These are phyloP conservation scores for Ilyonectria sp. DNA, from an alignment of 2,329 filamentous ascomycete genomes.

Conservation along the genomic window DNA sequence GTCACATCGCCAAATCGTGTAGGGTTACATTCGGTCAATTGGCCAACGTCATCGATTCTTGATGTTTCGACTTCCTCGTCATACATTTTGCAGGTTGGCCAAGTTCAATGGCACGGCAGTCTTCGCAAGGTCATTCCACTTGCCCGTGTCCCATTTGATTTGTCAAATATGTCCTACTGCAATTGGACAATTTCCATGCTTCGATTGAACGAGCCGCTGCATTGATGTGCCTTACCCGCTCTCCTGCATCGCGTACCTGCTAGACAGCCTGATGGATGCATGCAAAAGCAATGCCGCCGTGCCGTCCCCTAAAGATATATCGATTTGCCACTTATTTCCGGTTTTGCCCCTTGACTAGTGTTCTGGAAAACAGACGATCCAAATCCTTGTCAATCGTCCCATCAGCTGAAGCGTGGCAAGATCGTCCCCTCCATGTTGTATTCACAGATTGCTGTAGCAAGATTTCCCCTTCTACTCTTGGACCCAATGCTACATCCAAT, in stretches of 20 bases:
- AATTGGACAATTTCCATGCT: no score
- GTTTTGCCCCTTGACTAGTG: not conserved
- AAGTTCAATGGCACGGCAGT: not conserved
- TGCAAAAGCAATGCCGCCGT: not conserved
- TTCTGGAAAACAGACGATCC: not conserved
- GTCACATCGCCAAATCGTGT: not conserved
- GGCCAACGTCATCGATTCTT: conserved; percentile 1
- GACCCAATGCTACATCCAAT: not conserved
- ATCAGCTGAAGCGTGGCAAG: not conserved
- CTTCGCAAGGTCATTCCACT: not conserved
- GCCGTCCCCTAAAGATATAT: not conserved
- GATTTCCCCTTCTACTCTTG: not conserved
- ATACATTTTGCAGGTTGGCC: no score
- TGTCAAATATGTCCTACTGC: no score
- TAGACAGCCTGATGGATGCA: not conserved
- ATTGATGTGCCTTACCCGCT: not conserved
- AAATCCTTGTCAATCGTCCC: not conserved
- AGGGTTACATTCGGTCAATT: not conserved
- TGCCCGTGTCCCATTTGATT: no score
- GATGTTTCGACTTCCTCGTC: not conserved
- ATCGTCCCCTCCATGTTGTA: not conserved
- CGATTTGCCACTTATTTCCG: not conserved
- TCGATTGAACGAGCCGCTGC: no score
- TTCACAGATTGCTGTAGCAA: not conserved
- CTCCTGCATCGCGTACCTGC: not conserved